Evolutionary conservation across 108 stramenopile species (phyloP).

Genomic region (Cyclotella choctawhatcheeana): DNA sequence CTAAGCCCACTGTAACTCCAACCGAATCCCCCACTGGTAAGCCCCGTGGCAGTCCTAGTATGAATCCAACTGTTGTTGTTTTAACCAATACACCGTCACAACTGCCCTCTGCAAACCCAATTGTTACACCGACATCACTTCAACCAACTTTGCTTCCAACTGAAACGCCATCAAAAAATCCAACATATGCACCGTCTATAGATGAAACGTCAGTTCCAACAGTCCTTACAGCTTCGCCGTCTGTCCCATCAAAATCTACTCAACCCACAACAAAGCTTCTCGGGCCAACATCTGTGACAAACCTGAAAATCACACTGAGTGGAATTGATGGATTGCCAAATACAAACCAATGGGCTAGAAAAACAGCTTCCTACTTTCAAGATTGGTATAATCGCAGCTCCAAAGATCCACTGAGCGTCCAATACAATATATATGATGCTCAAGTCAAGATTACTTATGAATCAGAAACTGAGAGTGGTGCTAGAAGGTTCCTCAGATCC

Average conservation of each 20-base stretch:
- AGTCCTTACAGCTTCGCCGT: background rate
- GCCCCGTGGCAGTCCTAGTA: constrained; percentile 4
- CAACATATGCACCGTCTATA: constrained; percentile 3
- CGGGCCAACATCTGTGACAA: constrained; percentile 15
- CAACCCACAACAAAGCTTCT: constrained; percentile 16
- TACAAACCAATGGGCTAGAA: constrained; percentile 22
- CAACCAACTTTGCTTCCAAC: background rate
- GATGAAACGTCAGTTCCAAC: background rate
- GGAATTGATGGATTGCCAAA: constrained; percentile 12
- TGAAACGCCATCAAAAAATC: background rate
- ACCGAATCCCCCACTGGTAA: constrained; percentile 13
- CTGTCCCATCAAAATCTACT: background rate
- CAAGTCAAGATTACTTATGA: background rate
- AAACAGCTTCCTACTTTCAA: constrained; percentile 26
- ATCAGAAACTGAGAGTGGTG: background rate
- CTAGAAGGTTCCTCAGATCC: background rate
- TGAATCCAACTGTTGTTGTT: constrained; percentile 15
- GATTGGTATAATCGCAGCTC: constrained; percentile 16
- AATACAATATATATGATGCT: constrained; percentile 17
- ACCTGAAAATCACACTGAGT: constrained; percentile 18
- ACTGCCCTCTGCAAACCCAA: background rate
- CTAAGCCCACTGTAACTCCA: constrained; percentile 7
- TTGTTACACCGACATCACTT: background rate
- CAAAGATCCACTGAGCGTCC: constrained; percentile 4
- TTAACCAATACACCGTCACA: background rate